Conservation (phyloP, 306 rosid genomes). For the Vicia faba region DNA sequence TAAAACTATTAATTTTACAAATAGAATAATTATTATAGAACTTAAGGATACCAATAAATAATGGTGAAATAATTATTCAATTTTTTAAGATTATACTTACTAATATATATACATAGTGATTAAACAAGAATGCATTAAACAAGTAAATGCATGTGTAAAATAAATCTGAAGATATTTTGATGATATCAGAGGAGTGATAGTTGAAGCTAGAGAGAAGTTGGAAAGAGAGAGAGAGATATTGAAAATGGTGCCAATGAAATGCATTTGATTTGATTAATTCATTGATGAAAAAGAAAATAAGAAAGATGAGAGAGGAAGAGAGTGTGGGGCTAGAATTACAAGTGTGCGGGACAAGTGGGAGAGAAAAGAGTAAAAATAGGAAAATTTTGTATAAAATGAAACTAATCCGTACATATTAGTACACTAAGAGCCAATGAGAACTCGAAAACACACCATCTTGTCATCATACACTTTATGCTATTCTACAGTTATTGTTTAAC, state of each 20-base stretch:
- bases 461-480: constrained; percentile 27
- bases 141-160: no score
- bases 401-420: constrained; percentile 39
- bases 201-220: neutral
- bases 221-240: no score
- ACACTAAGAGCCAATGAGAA: constrained; percentile 13
- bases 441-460: constrained; percentile 23
- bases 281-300: neutral
- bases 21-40: no score
- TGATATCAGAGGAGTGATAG: neutral
- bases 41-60: no score
- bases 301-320: neutral
- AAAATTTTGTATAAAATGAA: constrained; percentile 28
- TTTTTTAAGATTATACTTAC: no score
- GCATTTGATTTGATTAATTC: constrained; percentile 1
- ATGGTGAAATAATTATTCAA: no score
- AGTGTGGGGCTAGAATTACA: neutral
- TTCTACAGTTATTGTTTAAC: neutral
- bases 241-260: no score
- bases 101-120: no score
- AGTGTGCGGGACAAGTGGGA: constrained; percentile 14
- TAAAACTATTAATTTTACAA: no score
- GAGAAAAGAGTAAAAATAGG: constrained; percentile 10
- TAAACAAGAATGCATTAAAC: no score
- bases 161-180: no score